Percentiles rank a stretch among this genome's conserved stretches.
These are phyloP conservation scores for Diaporthe helianthi DNA, from an alignment of 2,329 filamentous ascomycete species.

Conservation along the genomic window DNA sequence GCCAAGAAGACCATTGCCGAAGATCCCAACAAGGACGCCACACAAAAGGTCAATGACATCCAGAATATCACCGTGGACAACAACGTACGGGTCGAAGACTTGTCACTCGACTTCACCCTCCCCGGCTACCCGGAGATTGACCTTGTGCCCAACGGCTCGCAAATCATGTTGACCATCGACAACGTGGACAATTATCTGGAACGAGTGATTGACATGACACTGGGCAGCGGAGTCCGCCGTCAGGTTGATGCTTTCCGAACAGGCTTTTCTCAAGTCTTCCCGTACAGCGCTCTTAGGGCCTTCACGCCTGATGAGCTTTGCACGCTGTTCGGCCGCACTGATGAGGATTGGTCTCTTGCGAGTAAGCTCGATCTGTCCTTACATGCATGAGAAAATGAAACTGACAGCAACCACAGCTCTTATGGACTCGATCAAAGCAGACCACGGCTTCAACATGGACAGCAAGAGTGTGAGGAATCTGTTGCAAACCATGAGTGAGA, in stretches of 20 bases:
- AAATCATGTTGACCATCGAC: slow-evolving; percentile 81
- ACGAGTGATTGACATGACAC: slow-evolving; percentile 87
- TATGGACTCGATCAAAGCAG: slow-evolving; percentile 98
- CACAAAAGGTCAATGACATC: slow-evolving; percentile 74
- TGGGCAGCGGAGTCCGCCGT: slow-evolving; percentile 84
- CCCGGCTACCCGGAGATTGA: slow-evolving; percentile 91
- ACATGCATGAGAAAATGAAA: background rate
- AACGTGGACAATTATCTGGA: slow-evolving; percentile 93
- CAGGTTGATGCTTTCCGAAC: slow-evolving; percentile 91
- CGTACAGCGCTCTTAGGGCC: slow-evolving; percentile 87
- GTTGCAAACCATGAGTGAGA: slow-evolving; percentile 91
- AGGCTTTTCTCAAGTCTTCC: slow-evolving; percentile 96
- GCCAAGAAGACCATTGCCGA: slow-evolving; percentile 83
- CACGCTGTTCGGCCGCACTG: slow-evolving; percentile 88
- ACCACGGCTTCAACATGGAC: slow-evolving; percentile 98
- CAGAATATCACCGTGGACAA: slow-evolving; percentile 77
- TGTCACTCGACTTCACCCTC: slow-evolving; percentile 92
- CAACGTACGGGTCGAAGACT: slow-evolving; percentile 76
- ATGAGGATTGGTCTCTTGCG: slow-evolving; percentile 97
- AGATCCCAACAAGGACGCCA: slow-evolving; percentile 67
- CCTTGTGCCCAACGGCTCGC: slow-evolving; percentile 75
- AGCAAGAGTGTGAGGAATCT: slow-evolving; percentile 94
- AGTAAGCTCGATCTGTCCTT: slow-evolving; percentile 65
- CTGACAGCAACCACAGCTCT: slow-evolving; percentile 65
- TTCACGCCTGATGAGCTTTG: slow-evolving; percentile 97